Conservation (phyloP, 2,329 filamentous ascomycete genomes). For the Shiraia bambusicola region DNA sequence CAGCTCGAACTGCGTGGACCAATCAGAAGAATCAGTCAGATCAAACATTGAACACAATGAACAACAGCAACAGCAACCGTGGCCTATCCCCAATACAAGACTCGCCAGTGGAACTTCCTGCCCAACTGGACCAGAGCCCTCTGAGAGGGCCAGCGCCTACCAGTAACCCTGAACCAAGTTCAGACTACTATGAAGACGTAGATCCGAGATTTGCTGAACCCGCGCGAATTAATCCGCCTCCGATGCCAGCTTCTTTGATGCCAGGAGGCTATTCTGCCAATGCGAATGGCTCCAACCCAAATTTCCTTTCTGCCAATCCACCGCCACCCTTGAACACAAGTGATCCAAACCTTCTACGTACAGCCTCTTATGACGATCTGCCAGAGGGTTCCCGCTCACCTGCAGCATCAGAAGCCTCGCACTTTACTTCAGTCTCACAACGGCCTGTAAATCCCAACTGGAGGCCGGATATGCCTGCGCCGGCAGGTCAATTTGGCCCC, state of each 20-base stretch:
- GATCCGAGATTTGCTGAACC: conserved; percentile 78
- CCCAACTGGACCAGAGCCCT: conserved; percentile 31
- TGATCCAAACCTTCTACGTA: conserved; percentile 42
- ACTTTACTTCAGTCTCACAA: conserved; percentile 89
- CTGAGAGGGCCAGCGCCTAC: not conserved
- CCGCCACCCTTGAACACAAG: conserved; percentile 18
- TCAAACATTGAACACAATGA: conserved; percentile 24
- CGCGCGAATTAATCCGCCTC: conserved; percentile 26
- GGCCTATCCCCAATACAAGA: conserved; percentile 45
- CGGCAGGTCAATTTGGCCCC: conserved; percentile 42
- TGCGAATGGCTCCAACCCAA: conserved; percentile 26
- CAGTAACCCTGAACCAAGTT: conserved; percentile 32
- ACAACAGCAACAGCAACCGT: conserved; percentile 34
- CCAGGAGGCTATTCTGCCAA: conserved; percentile 34
- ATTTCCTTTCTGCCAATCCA: conserved; percentile 22
- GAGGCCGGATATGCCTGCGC: conserved; percentile 56
- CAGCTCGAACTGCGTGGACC: conserved; percentile 52
- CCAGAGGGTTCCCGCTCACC: conserved; percentile 68
- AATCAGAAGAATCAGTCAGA: conserved; percentile 28
- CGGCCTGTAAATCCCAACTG: conserved; percentile 86
- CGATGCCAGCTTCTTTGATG: conserved; percentile 36
- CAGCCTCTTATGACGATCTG: conserved; percentile 63
- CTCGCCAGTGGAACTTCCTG: conserved; percentile 39
- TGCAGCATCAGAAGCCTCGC: conserved; percentile 71
- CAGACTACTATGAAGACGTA: conserved; percentile 86